Conservation (phyloP, 2,329 filamentous ascomycete genomes). For the Trichoderma koningiopsis region DNA sequence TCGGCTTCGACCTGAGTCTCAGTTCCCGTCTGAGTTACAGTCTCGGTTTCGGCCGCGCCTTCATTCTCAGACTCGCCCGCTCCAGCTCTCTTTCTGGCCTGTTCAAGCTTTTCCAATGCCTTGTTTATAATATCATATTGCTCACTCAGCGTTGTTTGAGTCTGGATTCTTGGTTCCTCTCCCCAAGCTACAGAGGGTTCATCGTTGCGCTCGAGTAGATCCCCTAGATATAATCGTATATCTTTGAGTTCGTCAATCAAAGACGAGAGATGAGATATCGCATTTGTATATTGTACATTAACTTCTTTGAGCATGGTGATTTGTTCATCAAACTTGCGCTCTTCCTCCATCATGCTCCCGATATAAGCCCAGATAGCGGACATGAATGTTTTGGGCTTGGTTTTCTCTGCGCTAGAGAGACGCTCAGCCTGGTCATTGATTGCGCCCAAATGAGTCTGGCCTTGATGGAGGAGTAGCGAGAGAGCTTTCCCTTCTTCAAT, state of each 20-base stretch:
- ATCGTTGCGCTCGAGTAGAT: conserved; percentile 70
- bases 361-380: conserved; percentile 73
- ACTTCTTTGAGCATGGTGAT: conserved; percentile 67
- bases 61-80: background rate
- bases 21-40: background rate
- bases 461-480: conserved; percentile 63
- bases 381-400: conserved; percentile 66
- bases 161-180: background rate
- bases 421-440: conserved; percentile 70
- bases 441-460: conserved; percentile 68
- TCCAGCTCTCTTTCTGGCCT: background rate
- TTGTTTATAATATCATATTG: conserved; percentile 16
- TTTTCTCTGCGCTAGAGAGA: conserved; percentile 61
- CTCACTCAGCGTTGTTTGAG: conserved; percentile 17
- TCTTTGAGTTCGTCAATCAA: conserved; percentile 73
- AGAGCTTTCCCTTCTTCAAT: conserved; percentile 72
- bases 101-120: conserved; percentile 18
- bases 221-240: conserved; percentile 70
- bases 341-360: conserved; percentile 65
- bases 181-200: conserved; percentile 47
- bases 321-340: conserved; percentile 64
- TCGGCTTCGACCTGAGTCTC: background rate
- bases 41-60: background rate
- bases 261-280: conserved; percentile 67
- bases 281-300: conserved; percentile 64